Evolutionary conservation across 306 rosid genomes (phyloP).

Genomic region (Vachellia collinsii): DNA sequence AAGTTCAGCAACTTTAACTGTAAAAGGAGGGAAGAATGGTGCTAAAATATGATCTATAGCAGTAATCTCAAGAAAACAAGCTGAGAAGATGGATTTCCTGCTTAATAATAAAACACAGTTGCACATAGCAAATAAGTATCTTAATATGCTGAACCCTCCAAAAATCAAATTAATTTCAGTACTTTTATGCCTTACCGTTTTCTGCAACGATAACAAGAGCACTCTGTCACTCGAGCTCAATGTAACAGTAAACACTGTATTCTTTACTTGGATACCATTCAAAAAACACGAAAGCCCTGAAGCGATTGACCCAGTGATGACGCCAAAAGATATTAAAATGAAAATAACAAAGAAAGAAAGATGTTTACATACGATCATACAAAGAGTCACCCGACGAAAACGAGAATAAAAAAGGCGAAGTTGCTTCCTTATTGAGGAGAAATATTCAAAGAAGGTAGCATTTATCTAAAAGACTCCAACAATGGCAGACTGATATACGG

Average conservation of each 20-base stretch:
- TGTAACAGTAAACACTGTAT: not conserved
- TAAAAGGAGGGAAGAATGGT: not conserved
- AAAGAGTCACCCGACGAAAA: constrained; percentile 4
- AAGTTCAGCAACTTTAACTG: not conserved
- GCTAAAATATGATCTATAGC: not conserved
- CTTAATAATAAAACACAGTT: not conserved
- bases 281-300: not conserved
- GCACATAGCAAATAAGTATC: not conserved
- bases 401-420: not conserved
- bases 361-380: constrained; percentile 23
- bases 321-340: not conserved
- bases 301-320: not conserved
- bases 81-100: not conserved
- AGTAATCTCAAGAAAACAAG: not conserved
- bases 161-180: not conserved
- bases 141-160: not conserved
- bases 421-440: not conserved
- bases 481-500: not conserved
- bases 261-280: not conserved
- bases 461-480: not conserved
- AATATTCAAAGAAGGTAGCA: constrained; percentile 18
- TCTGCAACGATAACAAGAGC: not conserved
- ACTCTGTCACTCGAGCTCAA: not conserved
- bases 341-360: not conserved
- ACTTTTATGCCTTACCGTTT: not conserved